Conservation (phyloP, 257 asterid genomes). For the Fraxinus americana region DNA sequence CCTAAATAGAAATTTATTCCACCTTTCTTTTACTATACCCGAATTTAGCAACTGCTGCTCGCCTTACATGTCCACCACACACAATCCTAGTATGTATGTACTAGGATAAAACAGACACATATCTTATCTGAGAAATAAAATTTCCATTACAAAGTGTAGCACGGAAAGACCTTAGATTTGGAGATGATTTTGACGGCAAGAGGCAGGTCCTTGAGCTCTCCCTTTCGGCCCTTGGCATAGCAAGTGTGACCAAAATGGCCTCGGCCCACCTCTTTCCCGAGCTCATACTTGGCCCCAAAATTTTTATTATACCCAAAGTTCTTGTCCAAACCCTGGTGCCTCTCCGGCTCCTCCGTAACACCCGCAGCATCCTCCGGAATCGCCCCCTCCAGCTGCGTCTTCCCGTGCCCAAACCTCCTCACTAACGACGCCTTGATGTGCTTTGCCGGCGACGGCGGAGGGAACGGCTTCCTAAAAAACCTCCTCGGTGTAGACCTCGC, state of each 20-base stretch:
- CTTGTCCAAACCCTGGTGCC: slow-evolving; percentile 59
- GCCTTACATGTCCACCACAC: neutral
- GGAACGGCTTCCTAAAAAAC: slow-evolving; percentile 81
- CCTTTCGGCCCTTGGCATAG: slow-evolving; percentile 71
- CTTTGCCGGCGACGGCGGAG: slow-evolving; percentile 98
- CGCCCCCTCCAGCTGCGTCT: slow-evolving; percentile 68
- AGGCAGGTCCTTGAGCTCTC: slow-evolving; percentile 80
- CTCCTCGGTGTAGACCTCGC: slow-evolving; percentile 89
- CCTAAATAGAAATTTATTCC: neutral
- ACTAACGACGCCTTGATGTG: slow-evolving; percentile 83
- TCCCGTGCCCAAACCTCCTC: slow-evolving; percentile 70
- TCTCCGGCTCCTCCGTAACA: slow-evolving; percentile 34
- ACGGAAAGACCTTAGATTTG: slow-evolving; percentile 69
- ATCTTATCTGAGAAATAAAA: neutral
- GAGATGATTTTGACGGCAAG: slow-evolving; percentile 92
- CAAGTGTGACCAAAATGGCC: slow-evolving; percentile 99
- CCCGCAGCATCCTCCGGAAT: slow-evolving; percentile 74
- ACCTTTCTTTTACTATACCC: neutral
- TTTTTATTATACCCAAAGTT: slow-evolving; percentile 80
- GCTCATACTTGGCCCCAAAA: slow-evolving; percentile 87
- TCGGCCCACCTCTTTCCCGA: slow-evolving; percentile 92
- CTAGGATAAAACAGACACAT: neutral
- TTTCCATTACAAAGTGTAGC: slow-evolving; percentile 7
- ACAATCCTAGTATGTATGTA: neutral
- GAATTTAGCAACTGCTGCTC: neutral